Base-by-base conservation (phyloP, 1,284 basidiomycete species). In the Tilletia setariae region DNA sequence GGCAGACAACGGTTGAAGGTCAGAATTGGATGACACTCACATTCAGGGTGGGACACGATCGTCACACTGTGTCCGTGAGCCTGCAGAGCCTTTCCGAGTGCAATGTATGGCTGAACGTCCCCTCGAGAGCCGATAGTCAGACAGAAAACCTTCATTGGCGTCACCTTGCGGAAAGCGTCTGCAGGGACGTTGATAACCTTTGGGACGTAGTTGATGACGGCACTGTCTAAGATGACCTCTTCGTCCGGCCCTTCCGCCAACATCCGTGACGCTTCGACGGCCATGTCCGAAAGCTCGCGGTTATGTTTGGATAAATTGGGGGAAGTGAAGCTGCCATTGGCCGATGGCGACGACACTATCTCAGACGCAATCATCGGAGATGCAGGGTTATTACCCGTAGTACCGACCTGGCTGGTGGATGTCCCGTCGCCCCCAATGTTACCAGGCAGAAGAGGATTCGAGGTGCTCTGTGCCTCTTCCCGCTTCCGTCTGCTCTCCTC, bases 11-110 rank as follows among this genome's bases (percentile, higher is more conserved):
- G n/a, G n/a, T n/a, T 2, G 23, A 6, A 30, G 4, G 53, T 13
- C 15, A 51, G 49, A 7, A 51, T 30, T 15, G 4, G 23, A 30
- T 16, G 53, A 21, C 16, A 59, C 53, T 30, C 42, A 64, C 32
- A 89, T 76, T 89, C 88, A 69, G 85, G 84, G 80, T 89, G 88
- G 15, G 88, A 89, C 7, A 88, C 87, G 64, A 89, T 88, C 7
- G 85, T 86, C 21, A 85, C 85, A n/a, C 79, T 80, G 74, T 89
- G 88, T 0, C 87, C 87, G 69, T 88, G 68, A 65, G 68, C 53
- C 67, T 78, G 73, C 51, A 80, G 72, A 11, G 85, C 72, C 83
- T 84, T 84, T 84, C 84, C 85, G 42, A 87, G 79, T 1, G 86
- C 86, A 68, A 87, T 86, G 74, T 86, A 87, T 23, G 86, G 86